phyloP scores from a whole-genome alignment of 2,329 filamentous ascomycete genomes.

The Iodosphaeria phyllophila region DNA sequence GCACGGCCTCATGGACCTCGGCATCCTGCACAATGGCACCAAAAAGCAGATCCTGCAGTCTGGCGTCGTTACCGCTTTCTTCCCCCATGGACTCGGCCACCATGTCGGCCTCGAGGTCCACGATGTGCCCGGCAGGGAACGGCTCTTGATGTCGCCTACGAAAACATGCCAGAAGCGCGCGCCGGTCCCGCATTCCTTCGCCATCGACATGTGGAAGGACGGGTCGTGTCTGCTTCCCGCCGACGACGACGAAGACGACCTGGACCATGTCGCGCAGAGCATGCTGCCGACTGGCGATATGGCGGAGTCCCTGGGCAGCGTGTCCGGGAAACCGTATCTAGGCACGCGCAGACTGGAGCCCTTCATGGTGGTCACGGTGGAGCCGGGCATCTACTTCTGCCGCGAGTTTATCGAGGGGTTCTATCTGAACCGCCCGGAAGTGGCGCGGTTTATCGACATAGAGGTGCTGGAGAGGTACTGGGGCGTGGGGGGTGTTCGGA shows the following conservation, averaged over 20 bases:
- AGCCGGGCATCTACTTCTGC: constrained; percentile 67
- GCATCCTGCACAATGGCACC: constrained; percentile 48
- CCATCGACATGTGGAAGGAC: constrained; percentile 2
- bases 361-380: constrained; percentile 59
- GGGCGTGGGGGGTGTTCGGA: constrained; percentile 70
- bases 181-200: not conserved
- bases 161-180: not conserved
- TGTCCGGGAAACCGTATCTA: constrained; percentile 10
- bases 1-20: constrained; percentile 48
- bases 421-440: constrained; percentile 37
- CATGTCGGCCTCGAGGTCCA: constrained; percentile 49
- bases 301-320: constrained; percentile 2
- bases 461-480: constrained; percentile 51
- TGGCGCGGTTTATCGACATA: constrained; percentile 45
- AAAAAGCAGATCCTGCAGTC: constrained; percentile 30
- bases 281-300: not conserved
- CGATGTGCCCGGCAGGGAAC: constrained; percentile 16
- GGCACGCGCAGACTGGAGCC: constrained; percentile 26
- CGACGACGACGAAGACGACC: not conserved
- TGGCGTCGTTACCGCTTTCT: constrained; percentile 41
- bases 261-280: not conserved
- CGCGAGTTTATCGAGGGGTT: constrained; percentile 53
- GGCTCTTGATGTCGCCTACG: constrained; percentile 5
- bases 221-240: not conserved
- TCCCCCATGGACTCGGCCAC: constrained; percentile 47